Conservation (phyloP, 306 rosid genomes). For the Pterocarpus macrocarpus region DNA sequence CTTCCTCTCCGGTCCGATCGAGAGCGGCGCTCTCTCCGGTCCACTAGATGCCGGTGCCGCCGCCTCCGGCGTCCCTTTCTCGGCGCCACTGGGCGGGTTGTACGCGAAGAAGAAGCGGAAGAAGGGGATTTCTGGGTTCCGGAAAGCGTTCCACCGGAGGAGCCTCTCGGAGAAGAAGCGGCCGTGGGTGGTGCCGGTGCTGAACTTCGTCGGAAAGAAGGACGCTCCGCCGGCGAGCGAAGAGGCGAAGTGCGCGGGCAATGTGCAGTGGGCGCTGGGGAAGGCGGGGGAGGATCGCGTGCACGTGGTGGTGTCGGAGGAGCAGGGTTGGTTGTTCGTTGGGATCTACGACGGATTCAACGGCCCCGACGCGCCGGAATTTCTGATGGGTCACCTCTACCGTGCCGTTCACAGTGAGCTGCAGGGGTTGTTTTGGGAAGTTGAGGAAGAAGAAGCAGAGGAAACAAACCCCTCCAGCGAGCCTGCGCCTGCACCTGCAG, state of each 20-base stretch:
- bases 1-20: conserved; percentile 91
- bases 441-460: conserved; percentile 62
- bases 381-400: conserved; percentile 87
- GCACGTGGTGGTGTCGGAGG: conserved; percentile 90
- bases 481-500: conserved; percentile 41
- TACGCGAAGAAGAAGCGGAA: conserved; percentile 68
- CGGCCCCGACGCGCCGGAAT: conserved; percentile 93
- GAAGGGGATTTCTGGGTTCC: conserved; percentile 70
- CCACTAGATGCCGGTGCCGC: conserved; percentile 69
- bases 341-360: conserved; percentile 93
- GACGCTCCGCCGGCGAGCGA: conserved; percentile 54
- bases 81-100: conserved; percentile 79
- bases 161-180: conserved; percentile 82
- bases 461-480: conserved; percentile 37
- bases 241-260: conserved; percentile 58
- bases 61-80: conserved; percentile 61
- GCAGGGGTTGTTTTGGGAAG: conserved; percentile 88
- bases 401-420: conserved; percentile 81
- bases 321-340: conserved; percentile 90
- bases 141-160: conserved; percentile 67
- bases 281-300: conserved; percentile 97
- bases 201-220: conserved; percentile 70
- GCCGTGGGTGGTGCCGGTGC: conserved; percentile 93
- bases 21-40: conserved; percentile 86
- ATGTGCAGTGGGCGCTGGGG: conserved; percentile 91